phyloP scores from a whole-genome alignment of 1,284 basidiomycete species.

The Trametes versicolor region DNA sequence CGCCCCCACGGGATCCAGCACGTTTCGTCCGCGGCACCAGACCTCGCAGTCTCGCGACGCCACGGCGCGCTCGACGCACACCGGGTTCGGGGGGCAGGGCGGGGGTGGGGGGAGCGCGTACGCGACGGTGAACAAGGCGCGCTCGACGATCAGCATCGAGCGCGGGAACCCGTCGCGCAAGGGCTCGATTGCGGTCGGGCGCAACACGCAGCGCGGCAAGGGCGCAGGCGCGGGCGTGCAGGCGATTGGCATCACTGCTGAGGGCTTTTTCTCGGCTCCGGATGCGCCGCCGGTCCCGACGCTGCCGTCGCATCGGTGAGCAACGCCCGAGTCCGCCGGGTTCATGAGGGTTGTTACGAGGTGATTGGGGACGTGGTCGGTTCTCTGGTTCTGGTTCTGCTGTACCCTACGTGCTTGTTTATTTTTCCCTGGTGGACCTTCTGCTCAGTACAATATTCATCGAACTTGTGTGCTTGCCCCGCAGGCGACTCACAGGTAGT shows the following conservation, averaged over 20 bases:
- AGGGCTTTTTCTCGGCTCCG: constrained; percentile 77
- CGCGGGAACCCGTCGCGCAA: constrained; percentile 50
- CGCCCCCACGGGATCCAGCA: constrained; percentile 30
- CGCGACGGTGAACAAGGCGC: constrained; percentile 52
- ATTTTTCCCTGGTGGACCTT: not conserved
- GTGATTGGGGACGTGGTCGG: not conserved
- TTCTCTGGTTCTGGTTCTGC: not conserved
- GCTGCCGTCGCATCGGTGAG: constrained; percentile 35
- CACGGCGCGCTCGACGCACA: constrained; percentile 39
- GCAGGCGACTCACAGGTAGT: not conserved
- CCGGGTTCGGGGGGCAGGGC: constrained; percentile 32
- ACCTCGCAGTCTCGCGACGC: constrained; percentile 23
- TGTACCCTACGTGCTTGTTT: constrained; percentile 1
- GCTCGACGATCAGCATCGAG: constrained; percentile 73
- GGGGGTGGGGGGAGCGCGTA: constrained; percentile 38
- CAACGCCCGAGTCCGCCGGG: constrained; percentile 4
- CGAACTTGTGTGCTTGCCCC: not conserved
- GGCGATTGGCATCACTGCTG: constrained; percentile 74
- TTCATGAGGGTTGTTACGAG: not conserved
- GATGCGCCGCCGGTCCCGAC: constrained; percentile 48
- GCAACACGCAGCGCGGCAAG: constrained; percentile 67
- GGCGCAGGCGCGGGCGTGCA: constrained; percentile 72
- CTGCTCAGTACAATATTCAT: too few relatives aligned
- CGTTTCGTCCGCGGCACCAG: constrained; percentile 34
- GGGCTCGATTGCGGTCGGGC: constrained; percentile 71